A percentile compares a stretch with the other conserved stretches of the same genome.
Conservation (phyloP, 2,329 filamentous ascomycete species). For the Phaeoacremonium minimum region DNA sequence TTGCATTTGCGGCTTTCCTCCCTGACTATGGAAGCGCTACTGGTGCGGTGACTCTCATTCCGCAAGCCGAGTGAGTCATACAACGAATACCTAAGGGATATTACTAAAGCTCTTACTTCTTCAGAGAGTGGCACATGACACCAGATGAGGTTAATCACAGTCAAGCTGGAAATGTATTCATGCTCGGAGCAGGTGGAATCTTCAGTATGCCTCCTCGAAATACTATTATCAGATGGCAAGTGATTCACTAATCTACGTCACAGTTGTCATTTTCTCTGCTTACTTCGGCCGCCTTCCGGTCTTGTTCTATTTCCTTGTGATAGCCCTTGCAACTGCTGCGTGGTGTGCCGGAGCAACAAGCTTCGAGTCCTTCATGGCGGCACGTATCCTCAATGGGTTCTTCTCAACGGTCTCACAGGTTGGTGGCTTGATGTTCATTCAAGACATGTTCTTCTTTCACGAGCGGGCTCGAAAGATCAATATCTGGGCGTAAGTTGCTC, state of each 20-base stretch:
- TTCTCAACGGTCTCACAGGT: conserved; percentile 40
- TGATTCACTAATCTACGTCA: conserved; percentile 1
- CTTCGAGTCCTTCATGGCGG: conserved; percentile 42
- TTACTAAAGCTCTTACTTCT: conserved; percentile 2
- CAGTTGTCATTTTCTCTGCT: conserved; percentile 32
- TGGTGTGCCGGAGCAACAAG: conserved; percentile 39
- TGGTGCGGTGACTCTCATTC: conserved; percentile 35
- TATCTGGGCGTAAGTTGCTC: conserved; percentile 33
- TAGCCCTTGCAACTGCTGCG: conserved; percentile 30
- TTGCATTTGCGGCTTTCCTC: conserved; percentile 39
- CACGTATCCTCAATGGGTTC: conserved; percentile 42
- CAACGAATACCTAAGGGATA: background rate
- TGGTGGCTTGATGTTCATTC: conserved; percentile 46
- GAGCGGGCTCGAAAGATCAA: conserved; percentile 46
- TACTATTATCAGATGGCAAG: conserved; percentile 7
- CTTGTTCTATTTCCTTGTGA: conserved; percentile 33
- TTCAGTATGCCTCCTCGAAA: conserved; percentile 20
- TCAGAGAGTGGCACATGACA: conserved; percentile 40
- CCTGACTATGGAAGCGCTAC: conserved; percentile 45
- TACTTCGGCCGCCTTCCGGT: conserved; percentile 40
- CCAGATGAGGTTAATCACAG: conserved; percentile 45
- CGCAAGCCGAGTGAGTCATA: conserved; percentile 31
- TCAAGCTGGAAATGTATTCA: conserved; percentile 47
- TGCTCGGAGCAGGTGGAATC: conserved; percentile 37
- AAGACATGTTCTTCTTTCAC: conserved; percentile 59